Base-by-base conservation (phyloP, 768 basidiomycete genomes). In the Leccinum boreale region DNA sequence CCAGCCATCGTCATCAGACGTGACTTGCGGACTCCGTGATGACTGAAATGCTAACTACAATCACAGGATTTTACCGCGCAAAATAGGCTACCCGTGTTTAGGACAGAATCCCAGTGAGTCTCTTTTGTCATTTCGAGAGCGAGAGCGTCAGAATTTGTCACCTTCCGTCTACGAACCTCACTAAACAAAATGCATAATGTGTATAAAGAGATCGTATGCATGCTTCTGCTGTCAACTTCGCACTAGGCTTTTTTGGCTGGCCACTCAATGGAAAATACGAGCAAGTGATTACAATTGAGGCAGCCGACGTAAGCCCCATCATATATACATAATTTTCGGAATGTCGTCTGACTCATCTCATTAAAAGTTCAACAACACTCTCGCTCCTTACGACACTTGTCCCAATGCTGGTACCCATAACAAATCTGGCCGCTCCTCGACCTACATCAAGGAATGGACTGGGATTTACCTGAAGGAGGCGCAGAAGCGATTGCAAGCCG, bases 331-430 rank as follows among this genome's bases (percentile, higher is more conserved):
- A 62, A 67, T 49, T 63, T 67, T 11, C 36, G 8, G 12, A 3
- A 2, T 10, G 17, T 50, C 35, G 33, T 48, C 46, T 50, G 29
- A 59, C 1, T 23, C 11, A 5, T 46, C 44, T 8, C 21, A 4
- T 35, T 17, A 8, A 28, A 50, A 89, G 81, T 90, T 87, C 67
- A 92, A 92, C 73, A 90, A 89, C 69, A 94, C 94, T 1, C 82
- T 97, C 5, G 81, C 92, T 0, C 94, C 94, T 4, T 94, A 94
- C 62, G 80, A 81, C 57, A 92, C 90, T 76, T 90, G 93, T 66
- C 79, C 82, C 5, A 94, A 94, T 67, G 77, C 89, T 0, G 56
- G 67, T 3, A 56, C 71, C 23, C 62, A 53, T 2, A 57, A 68
- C 21, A 92, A 85, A 65, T 64, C 76, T 2, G 79, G 83, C 49